Conservation (phyloP, 2,329 filamentous ascomycete genomes). For the Colletotrichum sp. region DNA sequence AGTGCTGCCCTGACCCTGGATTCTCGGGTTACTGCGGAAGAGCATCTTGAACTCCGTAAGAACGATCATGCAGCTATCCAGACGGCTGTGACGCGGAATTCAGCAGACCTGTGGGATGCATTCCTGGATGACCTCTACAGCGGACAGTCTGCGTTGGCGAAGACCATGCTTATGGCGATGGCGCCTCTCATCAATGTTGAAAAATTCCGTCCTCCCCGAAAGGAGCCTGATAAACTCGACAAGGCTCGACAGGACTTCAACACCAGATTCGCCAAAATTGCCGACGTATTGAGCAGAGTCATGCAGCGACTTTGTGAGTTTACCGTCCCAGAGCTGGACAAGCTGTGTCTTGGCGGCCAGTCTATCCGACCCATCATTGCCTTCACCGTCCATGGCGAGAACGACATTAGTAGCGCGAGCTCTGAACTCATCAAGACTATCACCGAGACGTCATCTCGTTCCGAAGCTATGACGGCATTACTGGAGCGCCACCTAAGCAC, state of each 20-base stretch:
- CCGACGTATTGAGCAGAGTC: constrained; percentile 71
- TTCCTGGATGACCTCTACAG: constrained; percentile 72
- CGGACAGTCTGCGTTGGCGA: constrained; percentile 74
- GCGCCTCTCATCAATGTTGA: constrained; percentile 77
- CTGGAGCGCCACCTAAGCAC: constrained; percentile 48
- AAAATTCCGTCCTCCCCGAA: constrained; percentile 65
- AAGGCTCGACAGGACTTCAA: constrained; percentile 76
- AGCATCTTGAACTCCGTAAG: constrained; percentile 30
- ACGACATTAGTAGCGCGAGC: constrained; percentile 79
- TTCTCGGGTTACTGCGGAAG: constrained; percentile 46
- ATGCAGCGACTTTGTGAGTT: constrained; percentile 84
- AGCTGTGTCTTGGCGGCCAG: constrained; percentile 70
- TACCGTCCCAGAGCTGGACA: constrained; percentile 68
- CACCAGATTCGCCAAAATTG: constrained; percentile 61
- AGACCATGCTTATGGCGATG: constrained; percentile 73
- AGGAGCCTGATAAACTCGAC: constrained; percentile 41
- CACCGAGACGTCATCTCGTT: constrained; percentile 60
- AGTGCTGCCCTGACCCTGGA: constrained; percentile 60
- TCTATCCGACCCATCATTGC: constrained; percentile 79
- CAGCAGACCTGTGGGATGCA: constrained; percentile 78
- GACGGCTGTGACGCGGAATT: constrained; percentile 71
- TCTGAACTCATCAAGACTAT: constrained; percentile 84
- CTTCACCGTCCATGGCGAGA: constrained; percentile 80
- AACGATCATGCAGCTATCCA: constrained; percentile 53
- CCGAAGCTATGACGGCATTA: constrained; percentile 53